Conservation (phyloP, 768 basidiomycete genomes). For the Naematelia encephala region DNA sequence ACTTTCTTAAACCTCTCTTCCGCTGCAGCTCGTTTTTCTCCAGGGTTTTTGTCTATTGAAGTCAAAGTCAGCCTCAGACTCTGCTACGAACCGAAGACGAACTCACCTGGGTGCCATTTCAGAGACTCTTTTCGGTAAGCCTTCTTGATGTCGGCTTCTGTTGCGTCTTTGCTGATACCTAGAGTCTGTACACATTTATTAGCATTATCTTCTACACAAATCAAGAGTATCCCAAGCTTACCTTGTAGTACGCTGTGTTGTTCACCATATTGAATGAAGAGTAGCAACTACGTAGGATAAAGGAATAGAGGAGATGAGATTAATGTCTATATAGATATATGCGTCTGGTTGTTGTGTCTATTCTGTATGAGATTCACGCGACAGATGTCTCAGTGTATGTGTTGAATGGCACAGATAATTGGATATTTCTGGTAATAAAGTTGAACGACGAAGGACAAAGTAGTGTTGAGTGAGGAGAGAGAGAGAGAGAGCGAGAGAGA, state of each 20-base stretch:
- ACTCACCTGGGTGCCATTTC: slow-evolving; percentile 76
- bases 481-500: background rate
- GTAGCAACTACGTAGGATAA: background rate
- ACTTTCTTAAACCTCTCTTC: slow-evolving; percentile 92
- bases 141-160: slow-evolving; percentile 80
- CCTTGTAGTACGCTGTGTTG: slow-evolving; percentile 76
- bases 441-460: no score
- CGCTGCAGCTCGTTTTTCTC: slow-evolving; percentile 73
- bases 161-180: slow-evolving; percentile 68
- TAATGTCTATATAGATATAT: background rate
- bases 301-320: background rate
- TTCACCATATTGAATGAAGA: slow-evolving; percentile 30
- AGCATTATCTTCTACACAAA: slow-evolving; percentile 6
- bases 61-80: slow-evolving; percentile 58
- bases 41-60: slow-evolving; percentile 59
- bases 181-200: slow-evolving; percentile 56
- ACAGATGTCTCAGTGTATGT: no score
- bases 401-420: no score
- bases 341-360: background rate
- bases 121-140: slow-evolving; percentile 63
- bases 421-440: no score
- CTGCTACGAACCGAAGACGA: background rate
- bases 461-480: no score
- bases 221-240: slow-evolving; percentile 2
- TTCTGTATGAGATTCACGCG: no score